A percentile compares a stretch with the other conserved stretches of the same genome.
Conservation (phyloP, 2,329 filamentous ascomycete genomes). For the Dactylellina cionopaga region DNA sequence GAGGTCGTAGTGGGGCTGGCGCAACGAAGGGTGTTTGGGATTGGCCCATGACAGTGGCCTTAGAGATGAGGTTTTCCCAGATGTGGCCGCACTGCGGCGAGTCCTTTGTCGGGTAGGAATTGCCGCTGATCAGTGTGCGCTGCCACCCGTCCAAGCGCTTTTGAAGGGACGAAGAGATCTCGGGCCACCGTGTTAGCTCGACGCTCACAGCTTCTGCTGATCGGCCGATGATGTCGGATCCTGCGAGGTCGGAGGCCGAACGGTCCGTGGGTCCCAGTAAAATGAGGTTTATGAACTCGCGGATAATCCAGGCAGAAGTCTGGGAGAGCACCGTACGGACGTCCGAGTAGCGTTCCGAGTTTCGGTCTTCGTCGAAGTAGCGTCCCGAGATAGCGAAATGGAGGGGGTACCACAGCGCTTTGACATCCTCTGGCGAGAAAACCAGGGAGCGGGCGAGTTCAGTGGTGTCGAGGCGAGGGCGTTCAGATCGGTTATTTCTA, state of each 20-base stretch:
- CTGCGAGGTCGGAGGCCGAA: conserved; percentile 34
- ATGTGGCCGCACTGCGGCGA: conserved; percentile 41
- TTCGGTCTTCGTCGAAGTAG: conserved; percentile 49
- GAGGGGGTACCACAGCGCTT: conserved; percentile 47
- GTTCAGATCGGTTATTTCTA: conserved; percentile 34
- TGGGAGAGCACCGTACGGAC: conserved; percentile 46
- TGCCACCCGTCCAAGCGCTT: conserved; percentile 48
- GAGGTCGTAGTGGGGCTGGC: conserved; percentile 30
- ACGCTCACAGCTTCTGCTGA: conserved; percentile 38
- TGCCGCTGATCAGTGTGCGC: conserved; percentile 30
- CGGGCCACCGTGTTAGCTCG: conserved; percentile 39
- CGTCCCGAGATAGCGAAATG: conserved; percentile 50
- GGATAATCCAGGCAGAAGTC: conserved; percentile 44
- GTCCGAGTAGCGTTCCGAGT: conserved; percentile 44
- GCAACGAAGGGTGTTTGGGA: conserved; percentile 28
- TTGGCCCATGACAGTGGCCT: conserved; percentile 47
- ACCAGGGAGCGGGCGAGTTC: conserved; percentile 45
- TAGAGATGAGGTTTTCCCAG: conserved; percentile 48
- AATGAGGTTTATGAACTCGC: conserved; percentile 51
- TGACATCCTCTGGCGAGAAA: conserved; percentile 50
- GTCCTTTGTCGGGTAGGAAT: conserved; percentile 47
- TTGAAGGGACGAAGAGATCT: conserved; percentile 50
- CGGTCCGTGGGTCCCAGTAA: conserved; percentile 34
- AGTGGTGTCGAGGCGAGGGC: conserved; percentile 38
- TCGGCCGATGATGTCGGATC: conserved; percentile 40